Conservation (phyloP, 768 basidiomycete species). For the Ramaria rubella region DNA sequence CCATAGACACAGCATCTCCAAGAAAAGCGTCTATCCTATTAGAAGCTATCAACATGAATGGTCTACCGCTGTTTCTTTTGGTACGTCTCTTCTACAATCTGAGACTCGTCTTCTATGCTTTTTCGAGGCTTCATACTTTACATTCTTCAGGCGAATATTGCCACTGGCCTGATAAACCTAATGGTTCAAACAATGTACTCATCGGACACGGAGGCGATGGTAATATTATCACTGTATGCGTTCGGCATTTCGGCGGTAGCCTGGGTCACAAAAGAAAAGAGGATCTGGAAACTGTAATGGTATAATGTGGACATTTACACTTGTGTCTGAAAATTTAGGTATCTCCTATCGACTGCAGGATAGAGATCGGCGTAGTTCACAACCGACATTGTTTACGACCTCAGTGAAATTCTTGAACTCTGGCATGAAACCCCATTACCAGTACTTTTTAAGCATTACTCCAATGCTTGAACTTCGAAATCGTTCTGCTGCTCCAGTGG, state of each 20-base stretch:
- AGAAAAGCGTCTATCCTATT: slow-evolving; percentile 46
- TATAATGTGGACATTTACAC: not conserved
- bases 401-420: too few relatives aligned
- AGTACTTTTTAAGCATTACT: too few relatives aligned
- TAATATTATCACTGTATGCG: slow-evolving; percentile 56
- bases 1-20: slow-evolving; percentile 11
- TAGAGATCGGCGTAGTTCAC: too few relatives aligned
- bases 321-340: not conserved
- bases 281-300: slow-evolving; percentile 29
- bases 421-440: too few relatives aligned
- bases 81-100: slow-evolving; percentile 38
- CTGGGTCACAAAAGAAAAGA: slow-evolving; percentile 43
- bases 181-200: slow-evolving; percentile 77
- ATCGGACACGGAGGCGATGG: slow-evolving; percentile 47
- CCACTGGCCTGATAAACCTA: slow-evolving; percentile 81
- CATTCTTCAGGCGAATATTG: slow-evolving; percentile 65
- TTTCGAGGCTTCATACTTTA: not conserved
- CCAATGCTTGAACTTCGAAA: too few relatives aligned
- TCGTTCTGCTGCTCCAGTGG: too few relatives aligned
- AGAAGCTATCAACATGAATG: slow-evolving; percentile 78
- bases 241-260: slow-evolving; percentile 52
- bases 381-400: too few relatives aligned
- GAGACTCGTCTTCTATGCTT: too few relatives aligned
- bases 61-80: slow-evolving; percentile 70
- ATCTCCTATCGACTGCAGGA: not conserved